Conservation (phyloP, 208 protist species). For the Trypanosoma congolense region DNA sequence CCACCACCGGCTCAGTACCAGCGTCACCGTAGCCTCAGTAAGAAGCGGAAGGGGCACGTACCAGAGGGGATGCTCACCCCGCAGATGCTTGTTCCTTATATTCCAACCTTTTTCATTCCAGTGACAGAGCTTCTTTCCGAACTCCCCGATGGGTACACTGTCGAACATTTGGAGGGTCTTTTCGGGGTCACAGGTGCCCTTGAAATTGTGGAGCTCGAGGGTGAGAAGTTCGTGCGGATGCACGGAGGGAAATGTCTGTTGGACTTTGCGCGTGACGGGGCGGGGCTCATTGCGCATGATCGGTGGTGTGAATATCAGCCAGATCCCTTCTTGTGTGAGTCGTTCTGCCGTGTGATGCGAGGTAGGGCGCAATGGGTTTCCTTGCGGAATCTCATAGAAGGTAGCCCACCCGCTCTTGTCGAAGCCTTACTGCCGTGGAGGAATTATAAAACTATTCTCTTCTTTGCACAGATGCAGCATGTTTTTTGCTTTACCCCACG, state of each 20-base stretch:
- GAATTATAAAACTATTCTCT: constrained; percentile 37
- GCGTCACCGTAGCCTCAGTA: not conserved
- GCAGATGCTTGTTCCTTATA: constrained; percentile 35
- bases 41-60: constrained; percentile 6
- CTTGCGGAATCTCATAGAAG: constrained; percentile 27
- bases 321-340: constrained; percentile 30
- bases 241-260: constrained; percentile 30
- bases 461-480: constrained; percentile 67
- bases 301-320: constrained; percentile 32
- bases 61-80: constrained; percentile 30
- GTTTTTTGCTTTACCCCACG: constrained; percentile 42
- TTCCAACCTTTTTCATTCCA: constrained; percentile 57
- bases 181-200: constrained; percentile 31
- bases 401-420: constrained; percentile 20
- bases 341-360: constrained; percentile 21
- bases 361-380: constrained; percentile 27
- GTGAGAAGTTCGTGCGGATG: constrained; percentile 34
- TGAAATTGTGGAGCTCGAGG: constrained; percentile 31
- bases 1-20: constrained; percentile 6
- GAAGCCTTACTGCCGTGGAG: constrained; percentile 25
- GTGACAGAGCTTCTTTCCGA: constrained; percentile 29
- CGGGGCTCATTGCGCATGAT: constrained; percentile 9
- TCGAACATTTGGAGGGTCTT: constrained; percentile 29
- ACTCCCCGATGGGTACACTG: constrained; percentile 51
- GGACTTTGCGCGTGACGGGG: constrained; percentile 15